These are phyloP conservation scores for Vigna radiata DNA, from an alignment of 306 rosid species.

Conservation along the genomic window DNA sequence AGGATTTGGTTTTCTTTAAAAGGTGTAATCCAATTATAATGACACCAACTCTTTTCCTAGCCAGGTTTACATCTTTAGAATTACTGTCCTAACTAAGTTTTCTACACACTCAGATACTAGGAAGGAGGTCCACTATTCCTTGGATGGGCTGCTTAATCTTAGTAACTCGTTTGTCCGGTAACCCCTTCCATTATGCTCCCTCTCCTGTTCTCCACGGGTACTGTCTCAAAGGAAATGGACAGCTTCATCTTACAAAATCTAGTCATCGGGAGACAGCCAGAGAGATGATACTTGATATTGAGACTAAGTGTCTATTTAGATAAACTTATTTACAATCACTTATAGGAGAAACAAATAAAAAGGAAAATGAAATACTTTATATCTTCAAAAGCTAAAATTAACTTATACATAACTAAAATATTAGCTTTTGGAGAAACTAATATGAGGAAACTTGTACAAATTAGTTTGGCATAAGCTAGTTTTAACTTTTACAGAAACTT, in stretches of 20 bases:
- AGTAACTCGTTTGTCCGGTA: neutral
- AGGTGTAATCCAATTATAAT: neutral
- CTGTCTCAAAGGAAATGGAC: constrained; percentile 7
- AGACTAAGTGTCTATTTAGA: neutral
- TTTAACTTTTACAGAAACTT: too few species aligned
- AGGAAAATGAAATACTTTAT: too few species aligned
- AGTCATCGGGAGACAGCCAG: neutral
- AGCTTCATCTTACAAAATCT: neutral
- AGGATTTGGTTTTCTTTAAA: neutral
- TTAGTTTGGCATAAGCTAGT: too few species aligned
- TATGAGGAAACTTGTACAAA: too few species aligned
- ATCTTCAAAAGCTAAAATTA: too few species aligned
- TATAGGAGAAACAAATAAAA: too few species aligned
- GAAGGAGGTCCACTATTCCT: neutral
- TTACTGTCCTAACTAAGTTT: neutral
- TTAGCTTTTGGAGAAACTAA: too few species aligned
- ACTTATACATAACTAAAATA: too few species aligned
- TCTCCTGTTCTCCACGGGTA: neutral
- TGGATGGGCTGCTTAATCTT: neutral
- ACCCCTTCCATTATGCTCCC: neutral
- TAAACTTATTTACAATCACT: too few species aligned
- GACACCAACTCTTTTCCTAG: neutral
- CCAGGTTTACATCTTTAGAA: neutral
- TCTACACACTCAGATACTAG: neutral
- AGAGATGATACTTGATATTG: neutral